Evolutionary conservation across 352 stramenopile species (phyloP), one percentile per base, ranked within the genome.

Genomic region (Phytophthora melonis): DNA sequence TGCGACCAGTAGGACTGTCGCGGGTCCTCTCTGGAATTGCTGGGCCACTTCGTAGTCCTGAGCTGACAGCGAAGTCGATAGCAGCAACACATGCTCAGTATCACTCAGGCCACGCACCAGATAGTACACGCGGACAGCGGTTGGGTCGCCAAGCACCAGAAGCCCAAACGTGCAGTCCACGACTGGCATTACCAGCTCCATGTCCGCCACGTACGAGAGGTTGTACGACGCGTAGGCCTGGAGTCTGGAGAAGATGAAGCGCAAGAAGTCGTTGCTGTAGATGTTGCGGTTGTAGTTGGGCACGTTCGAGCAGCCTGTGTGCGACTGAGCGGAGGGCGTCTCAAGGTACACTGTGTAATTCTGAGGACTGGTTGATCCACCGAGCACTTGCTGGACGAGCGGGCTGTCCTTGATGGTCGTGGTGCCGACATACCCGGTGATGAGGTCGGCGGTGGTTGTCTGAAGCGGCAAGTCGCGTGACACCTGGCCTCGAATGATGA

Each of bases 141-240:
- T 52, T 19, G 16, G 43, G n/a, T 52, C 43, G n/a, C 43, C 43
- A 19, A 23, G 19, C 18, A 52, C 43, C 18, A 52, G 8, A 11
- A 52, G 43, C 10, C n/a, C 43, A 52, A 52, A 52, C 43, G 43
- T 52, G 43, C 43, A 52, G 16, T 52, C 43, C n/a, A 52, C 43
- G n/a, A 52, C n/a, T 5, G 43, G 43, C 6, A 23, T 6, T n/a
- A 52, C n/a, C 43, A 52, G n/a, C 43, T 52, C 43, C 16, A 52
- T 16, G 7, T 50, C 43, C 19, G 43, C n/a, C 43, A 50, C 43
- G 19, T 23, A 50, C 14, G 43, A 50, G 13, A 50, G 43, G 43
- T 50, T 50, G 43, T 50, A 50, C 43, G 43, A 50, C 5, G 43
- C 43, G 43, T 50, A 21, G 13, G 7, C n/a, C 43, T 50, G 43